A percentile compares a stretch with the other conserved stretches of the same genome.
Conservation (phyloP, 129 eudicot genomes). For the Cynara cardunculus region DNA sequence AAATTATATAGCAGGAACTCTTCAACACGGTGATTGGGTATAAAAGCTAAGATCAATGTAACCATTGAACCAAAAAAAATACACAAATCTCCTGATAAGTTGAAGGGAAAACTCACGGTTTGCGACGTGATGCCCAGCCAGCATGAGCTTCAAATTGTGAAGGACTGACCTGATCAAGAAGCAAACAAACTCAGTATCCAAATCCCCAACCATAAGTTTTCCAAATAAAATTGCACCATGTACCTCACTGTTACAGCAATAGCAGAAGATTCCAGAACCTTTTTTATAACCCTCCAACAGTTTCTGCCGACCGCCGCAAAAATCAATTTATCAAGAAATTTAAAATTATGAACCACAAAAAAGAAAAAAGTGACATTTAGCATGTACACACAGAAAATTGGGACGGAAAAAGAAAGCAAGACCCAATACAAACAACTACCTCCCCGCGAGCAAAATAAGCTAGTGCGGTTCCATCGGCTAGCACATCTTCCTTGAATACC, state of each 20-base stretch:
- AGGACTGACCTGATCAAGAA: slow-evolving; percentile 75
- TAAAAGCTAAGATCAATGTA: not conserved
- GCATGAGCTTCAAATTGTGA: slow-evolving; percentile 97
- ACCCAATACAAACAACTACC: slow-evolving; percentile 36
- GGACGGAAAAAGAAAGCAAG: not conserved
- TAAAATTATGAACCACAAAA: not conserved
- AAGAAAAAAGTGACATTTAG: not conserved
- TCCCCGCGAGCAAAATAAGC: slow-evolving; percentile 70
- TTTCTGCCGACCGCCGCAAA: slow-evolving; percentile 46
- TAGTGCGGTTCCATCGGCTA: slow-evolving; percentile 76
- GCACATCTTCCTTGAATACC: slow-evolving; percentile 61
- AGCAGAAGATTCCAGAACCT: slow-evolving; percentile 72
- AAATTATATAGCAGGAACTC: not conserved
- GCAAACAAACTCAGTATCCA: slow-evolving; percentile 14
- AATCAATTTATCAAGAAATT: not conserved
- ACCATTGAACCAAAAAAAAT: not conserved
- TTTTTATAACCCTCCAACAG: slow-evolving; percentile 66
- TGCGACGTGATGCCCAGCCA: slow-evolving; percentile 85
- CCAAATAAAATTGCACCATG: not conserved
- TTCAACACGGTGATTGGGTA: not conserved
- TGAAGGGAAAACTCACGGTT: slow-evolving; percentile 62
- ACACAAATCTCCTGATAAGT: not conserved
- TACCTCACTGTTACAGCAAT: slow-evolving; percentile 75
- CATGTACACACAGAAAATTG: not conserved
- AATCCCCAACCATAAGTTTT: not conserved